A percentile compares a stretch with the other conserved stretches of the same genome.
Evolutionary conservation across 83 land plant genomes (phyloP).

Genomic region (Picea engelmannii): DNA sequence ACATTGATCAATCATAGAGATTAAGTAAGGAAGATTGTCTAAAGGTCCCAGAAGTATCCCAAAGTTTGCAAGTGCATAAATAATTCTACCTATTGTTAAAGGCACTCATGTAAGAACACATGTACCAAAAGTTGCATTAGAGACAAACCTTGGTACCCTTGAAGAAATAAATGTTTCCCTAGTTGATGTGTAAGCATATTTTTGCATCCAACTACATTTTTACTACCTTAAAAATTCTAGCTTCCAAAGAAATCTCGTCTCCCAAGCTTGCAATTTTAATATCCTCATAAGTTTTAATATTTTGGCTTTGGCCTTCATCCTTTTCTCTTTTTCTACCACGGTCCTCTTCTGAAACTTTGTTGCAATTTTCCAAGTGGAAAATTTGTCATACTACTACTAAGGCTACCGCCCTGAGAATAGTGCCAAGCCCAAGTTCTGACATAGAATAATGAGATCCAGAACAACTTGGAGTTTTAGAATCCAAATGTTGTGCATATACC

Average conservation of each 20-base stretch:
- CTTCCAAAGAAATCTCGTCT: slow-evolving; percentile 47
- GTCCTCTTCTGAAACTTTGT: slow-evolving; percentile 58
- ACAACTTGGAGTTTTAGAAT: slow-evolving; percentile 52
- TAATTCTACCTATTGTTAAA: slow-evolving; percentile 62
- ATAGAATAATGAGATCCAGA: slow-evolving; percentile 53
- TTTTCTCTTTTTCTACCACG: slow-evolving; percentile 82
- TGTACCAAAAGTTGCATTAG: slow-evolving; percentile 66
- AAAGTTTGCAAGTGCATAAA: slow-evolving; percentile 84
- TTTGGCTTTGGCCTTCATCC: slow-evolving; percentile 83
- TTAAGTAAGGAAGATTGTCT: slow-evolving; percentile 49
- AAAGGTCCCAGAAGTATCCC: slow-evolving; percentile 73
- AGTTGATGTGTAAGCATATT: slow-evolving; percentile 51
- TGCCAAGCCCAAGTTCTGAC: slow-evolving; percentile 51
- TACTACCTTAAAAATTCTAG: slow-evolving; percentile 48
- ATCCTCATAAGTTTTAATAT: slow-evolving; percentile 75
- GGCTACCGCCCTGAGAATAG: slow-evolving; percentile 44
- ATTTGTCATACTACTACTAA: slow-evolving; percentile 55
- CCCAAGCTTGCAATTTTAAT: slow-evolving; percentile 87
- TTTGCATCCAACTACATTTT: slow-evolving; percentile 64
- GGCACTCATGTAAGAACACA: slow-evolving; percentile 60
- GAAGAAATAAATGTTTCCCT: slow-evolving; percentile 63
- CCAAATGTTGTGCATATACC: slow-evolving; percentile 74
- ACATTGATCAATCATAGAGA: slow-evolving; percentile 54
- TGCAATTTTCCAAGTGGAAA: slow-evolving; percentile 56
- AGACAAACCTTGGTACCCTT: slow-evolving; percentile 68